These are phyloP conservation scores for Trypanosomatidae sp. DNA, from an alignment of 208 protist species.

Conservation along the genomic window DNA sequence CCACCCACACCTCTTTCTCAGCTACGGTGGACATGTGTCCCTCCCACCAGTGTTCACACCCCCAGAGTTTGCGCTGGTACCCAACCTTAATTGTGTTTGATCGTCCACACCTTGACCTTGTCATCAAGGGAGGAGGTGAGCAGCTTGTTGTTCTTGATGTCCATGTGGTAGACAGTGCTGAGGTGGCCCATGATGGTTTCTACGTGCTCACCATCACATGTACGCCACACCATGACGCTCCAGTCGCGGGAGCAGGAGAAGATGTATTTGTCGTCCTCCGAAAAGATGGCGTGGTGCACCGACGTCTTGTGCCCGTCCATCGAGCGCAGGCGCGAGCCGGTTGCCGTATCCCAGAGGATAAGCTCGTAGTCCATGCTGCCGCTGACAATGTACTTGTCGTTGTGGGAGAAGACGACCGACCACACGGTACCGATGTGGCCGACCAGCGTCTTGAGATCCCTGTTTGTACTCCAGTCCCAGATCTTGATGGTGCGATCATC, in stretches of 20 bases:
- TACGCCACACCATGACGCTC: constrained; percentile 82
- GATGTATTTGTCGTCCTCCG: constrained; percentile 78
- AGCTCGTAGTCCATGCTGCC: constrained; percentile 88
- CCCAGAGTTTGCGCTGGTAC: background rate
- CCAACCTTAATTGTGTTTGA: constrained; percentile 29
- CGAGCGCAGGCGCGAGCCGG: constrained; percentile 50
- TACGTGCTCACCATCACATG: constrained; percentile 51
- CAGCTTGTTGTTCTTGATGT: constrained; percentile 64
- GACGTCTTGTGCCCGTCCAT: constrained; percentile 72
- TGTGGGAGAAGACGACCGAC: constrained; percentile 71
- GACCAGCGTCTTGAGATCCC: constrained; percentile 56
- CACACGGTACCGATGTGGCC: constrained; percentile 88
- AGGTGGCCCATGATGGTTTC: constrained; percentile 79
- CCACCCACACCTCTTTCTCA: background rate
- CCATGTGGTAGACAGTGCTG: constrained; percentile 88
- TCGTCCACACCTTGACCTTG: constrained; percentile 81
- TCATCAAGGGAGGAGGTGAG: constrained; percentile 83
- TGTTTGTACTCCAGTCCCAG: constrained; percentile 74
- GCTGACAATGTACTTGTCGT: constrained; percentile 70
- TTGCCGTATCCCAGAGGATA: constrained; percentile 68
- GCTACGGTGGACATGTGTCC: background rate
- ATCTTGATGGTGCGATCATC: constrained; percentile 86
- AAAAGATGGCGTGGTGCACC: constrained; percentile 86
- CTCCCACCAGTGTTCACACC: background rate
- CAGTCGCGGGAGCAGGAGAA: constrained; percentile 84